Evolutionary conservation across 1,284 basidiomycete genomes (phyloP), one percentile per base, ranked within the genome.

Genomic region (Sparassis latifolia): DNA sequence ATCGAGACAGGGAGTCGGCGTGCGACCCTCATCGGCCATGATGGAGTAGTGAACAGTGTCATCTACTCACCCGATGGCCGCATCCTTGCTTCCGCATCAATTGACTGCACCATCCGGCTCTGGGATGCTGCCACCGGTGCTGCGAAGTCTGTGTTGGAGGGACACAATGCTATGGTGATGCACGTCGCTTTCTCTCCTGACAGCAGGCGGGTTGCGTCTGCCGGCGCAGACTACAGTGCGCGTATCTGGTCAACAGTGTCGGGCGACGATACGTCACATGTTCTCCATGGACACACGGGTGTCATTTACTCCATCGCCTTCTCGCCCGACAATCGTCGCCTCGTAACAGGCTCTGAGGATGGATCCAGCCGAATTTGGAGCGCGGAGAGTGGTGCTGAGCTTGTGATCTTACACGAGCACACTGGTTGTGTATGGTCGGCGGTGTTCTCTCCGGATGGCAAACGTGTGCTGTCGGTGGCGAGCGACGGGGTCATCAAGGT

Each of bases 321-420:
- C 49, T 61, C 65, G 7, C 57, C 54, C 10, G 60, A 62, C 38
- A 54, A 55, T 28, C 44, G 37, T n/a, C 57, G 55, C 10, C 29
- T 66, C 37, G 55, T 58, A 4, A 61, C 64, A 10, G 60, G 58
- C 38, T 62, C 62, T 4, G 57, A 59, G 20, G 58, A 62, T 44
- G 50, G 51, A 3, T 56, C 39, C 31, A 53, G 49, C 35, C 51
- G 57, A 10, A 48, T 63, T 32, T 63, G 59, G 57, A 50, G 38
- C 43, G 51, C 52, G 12, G 52, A 49, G 32, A 55, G 52, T 10
- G 59, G 62, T 5, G 50, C 58, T 20, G 51, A 57, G 49, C 52
- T 60, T 10, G 38, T 60, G 38, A 37, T 20, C 7, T 31, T 58
- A 5, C 45, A 49, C 35, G 55, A 58, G 44, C 55, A 60, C 51